Evolutionary conservation across 2,329 filamentous ascomycete species (phyloP), one percentile per base, ranked within the genome.

Genomic region (Exophiala lecanii-corni): DNA sequence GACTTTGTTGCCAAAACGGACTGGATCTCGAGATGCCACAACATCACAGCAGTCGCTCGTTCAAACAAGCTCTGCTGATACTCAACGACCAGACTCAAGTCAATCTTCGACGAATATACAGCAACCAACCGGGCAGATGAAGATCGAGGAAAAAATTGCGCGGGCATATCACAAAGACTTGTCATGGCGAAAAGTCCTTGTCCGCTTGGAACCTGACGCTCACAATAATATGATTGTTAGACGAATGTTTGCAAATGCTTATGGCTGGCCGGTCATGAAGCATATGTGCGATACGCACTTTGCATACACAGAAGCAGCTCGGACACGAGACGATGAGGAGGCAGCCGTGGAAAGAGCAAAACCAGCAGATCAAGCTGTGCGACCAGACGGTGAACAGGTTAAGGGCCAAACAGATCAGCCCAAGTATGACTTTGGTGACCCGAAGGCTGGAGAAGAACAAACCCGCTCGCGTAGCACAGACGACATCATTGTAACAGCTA

Each of bases 201-300:
- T 98, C 10, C 85, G 92, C 41, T 74, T 98, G 2, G 91, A 98
- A 61, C 92, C 92, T 0, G 92, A 98, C 65, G 92, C 92, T 0
- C 92, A 98, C 69, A 98, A 98, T 66, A 98, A 98, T 64, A 94
- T 98, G 54, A 84, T 97, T 47, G 92, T 98, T 17, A 84, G 92
- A 12, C 83, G 92, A 43, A 94, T 89, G 82, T 98, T 98, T 62
- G 84, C 89, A 43, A 98, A 98, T 59, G 92, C 92, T 0, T 94
- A 94, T 57, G 92, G 92, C 2, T 98, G 92, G 92, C 92, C 92
- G 1, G 92, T 98, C 1, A 73, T 97, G 37, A 89, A 96, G 66
- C 92, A 98, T 65, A 69, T 97, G 15, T 91, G 92, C 39, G 89
- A 97, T 57, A 89, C 88, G 0, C 92, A 98, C 66, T 98, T 98